Evolutionary conservation across 1,139 yeast species (phyloP), one percentile per base, ranked within the genome.

Genomic region (Pichia terricola): DNA sequence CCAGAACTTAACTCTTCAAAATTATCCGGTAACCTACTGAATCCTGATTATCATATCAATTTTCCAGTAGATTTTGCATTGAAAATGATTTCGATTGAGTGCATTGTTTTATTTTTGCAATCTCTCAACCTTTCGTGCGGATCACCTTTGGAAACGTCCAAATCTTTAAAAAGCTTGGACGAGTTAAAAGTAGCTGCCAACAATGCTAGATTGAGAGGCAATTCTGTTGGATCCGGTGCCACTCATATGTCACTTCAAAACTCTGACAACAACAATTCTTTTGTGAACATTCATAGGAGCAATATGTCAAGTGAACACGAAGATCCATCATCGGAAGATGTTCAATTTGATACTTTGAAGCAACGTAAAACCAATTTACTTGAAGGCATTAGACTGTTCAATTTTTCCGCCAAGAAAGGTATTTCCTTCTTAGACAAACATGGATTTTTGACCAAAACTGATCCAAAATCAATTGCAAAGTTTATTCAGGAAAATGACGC

Each of bases 101-200:
- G 94, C 50, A 73, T 88, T 39, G 94, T 89, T 22, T 86, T 91
- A 3, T 82, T 88, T 41, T 69, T 94, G 53, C 71, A 88, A 53
- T 86, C 96, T 0, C 69, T 91, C 40, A 73, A 84, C 55, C 73
- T 87, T 2, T 89, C 97, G 96, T 87, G 95, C 7, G 95, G 86
- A 52, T 77, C 42, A 5, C 58, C 60, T 4, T 39, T 38, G 30
- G 28, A 16, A 3, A 10, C 26, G 4, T 31, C 4, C 4, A 28
- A n/a, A 10, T 6, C n/a, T 9, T 25, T n/a, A 10, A 11, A 32
- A 2, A 32, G 25, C 11, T 28, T 46, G 3, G 52, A 46, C 22
- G 52, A 48, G 7, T 33, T 48, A 11, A 46, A 44, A 30, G 44
- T 48, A 26, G 30, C 33, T 22, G 44, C 45, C 2, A 41, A 38